Base-by-base conservation (phyloP, 2,329 filamentous ascomycete species). In the Ascochyta lentis region DNA sequence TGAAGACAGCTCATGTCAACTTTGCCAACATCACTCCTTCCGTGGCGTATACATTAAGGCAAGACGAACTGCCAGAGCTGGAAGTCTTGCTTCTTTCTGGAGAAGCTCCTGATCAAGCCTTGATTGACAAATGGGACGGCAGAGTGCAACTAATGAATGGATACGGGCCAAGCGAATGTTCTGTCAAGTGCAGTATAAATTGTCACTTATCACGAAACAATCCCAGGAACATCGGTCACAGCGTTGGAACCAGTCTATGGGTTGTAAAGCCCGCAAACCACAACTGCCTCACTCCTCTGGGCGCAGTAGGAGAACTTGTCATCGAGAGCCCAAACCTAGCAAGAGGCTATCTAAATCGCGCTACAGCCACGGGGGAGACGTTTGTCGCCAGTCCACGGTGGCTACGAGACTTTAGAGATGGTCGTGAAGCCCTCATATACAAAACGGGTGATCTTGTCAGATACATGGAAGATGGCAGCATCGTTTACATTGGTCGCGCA, bases 381-480 rank as follows among this genome's bases (percentile, higher is more conserved):
- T 47, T 47, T 22, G 22, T 47, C 15, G 13, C 15, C 15, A 38
- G 23, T 26, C 44, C 44, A 29, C 5, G 2, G 22, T 47, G 44
- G 44, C 23, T 47, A 19, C 44, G 23, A 27, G 7, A 26, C 4
- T 19, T 27, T 23, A 38, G 44, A 38, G 13, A 46, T 26, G 43
- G 43, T 24, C 15, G 1, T 16, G 15, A 38, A 27, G 8, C 13
- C 7, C 33, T 7, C 15, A 8, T 47, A 19, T 24, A 44, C 34
- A 59, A 58, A 37, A 56, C 60, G 12, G 60, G 60, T 13, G 58
- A 62, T 50, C 49, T 67, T 6, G 56, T 63, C 4, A 31, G 44
- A 15, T 82, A 95, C 48, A 81, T 83, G 2, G 66, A 80, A 0
- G 64, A 65, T 40, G 46, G 54, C 5, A 39, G 54, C 13, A 41